phyloP scores from a whole-genome alignment of 1,284 basidiomycete genomes.

The Apiotrichum sp. region DNA sequence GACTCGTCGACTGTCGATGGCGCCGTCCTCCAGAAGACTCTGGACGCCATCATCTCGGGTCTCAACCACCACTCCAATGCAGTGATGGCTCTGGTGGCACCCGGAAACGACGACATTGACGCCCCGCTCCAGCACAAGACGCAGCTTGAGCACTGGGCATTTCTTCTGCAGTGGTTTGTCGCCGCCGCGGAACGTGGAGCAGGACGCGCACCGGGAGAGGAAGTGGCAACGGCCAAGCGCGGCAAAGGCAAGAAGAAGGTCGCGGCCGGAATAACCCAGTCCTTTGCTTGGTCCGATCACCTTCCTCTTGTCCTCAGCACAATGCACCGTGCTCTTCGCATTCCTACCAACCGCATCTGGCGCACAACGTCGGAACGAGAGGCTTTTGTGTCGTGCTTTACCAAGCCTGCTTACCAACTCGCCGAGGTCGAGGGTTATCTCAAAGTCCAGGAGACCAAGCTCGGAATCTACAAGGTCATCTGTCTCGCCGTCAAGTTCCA shows the following conservation, averaged over 20 bases:
- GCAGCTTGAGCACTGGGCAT: slow-evolving; percentile 80
- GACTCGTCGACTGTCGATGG: slow-evolving; percentile 31
- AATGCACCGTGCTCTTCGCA: slow-evolving; percentile 64
- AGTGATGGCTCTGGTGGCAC: slow-evolving; percentile 24
- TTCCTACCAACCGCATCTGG: slow-evolving; percentile 80
- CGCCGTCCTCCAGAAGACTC: slow-evolving; percentile 35
- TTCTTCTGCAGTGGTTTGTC: slow-evolving; percentile 80
- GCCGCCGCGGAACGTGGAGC: slow-evolving; percentile 67
- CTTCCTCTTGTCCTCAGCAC: slow-evolving; percentile 62
- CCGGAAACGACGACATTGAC: slow-evolving; percentile 57
- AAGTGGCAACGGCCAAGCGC: slow-evolving; percentile 10
- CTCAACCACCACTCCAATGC: slow-evolving; percentile 32
- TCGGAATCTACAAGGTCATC: slow-evolving; percentile 78
- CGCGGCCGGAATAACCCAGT: slow-evolving; percentile 5
- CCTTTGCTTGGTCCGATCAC: slow-evolving; percentile 73
- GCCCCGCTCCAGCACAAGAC: slow-evolving; percentile 61
- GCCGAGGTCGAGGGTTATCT: slow-evolving; percentile 82
- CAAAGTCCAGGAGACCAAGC: slow-evolving; percentile 66
- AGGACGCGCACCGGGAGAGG: slow-evolving; percentile 34
- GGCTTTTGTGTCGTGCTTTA: slow-evolving; percentile 75
- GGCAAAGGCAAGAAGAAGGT: slow-evolving; percentile 53
- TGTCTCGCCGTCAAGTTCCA: slow-evolving; percentile 90
- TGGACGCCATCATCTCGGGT: slow-evolving; percentile 34
- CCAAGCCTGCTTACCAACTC: slow-evolving; percentile 76
- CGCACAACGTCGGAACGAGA: slow-evolving; percentile 75